These are phyloP conservation scores for Dujonia santamariae DNA, from an alignment of 1,139 yeast species.

Conservation along the genomic window DNA sequence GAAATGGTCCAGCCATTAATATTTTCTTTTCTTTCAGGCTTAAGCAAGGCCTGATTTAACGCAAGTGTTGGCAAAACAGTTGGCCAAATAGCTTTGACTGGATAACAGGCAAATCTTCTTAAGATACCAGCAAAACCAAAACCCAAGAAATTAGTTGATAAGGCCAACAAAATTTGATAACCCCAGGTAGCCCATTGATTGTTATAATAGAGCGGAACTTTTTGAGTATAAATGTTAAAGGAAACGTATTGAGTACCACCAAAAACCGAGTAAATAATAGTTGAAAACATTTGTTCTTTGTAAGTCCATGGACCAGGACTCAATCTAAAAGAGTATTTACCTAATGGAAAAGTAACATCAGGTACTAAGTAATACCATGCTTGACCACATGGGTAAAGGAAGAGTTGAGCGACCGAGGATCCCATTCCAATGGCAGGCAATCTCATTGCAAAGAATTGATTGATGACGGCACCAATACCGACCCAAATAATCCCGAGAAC, in stretches of 20 bases:
- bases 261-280: conserved; percentile 39
- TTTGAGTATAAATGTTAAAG: conserved; percentile 19
- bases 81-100: conserved; percentile 54
- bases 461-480: conserved; percentile 51
- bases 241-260: conserved; percentile 21
- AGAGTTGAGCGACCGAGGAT: conserved; percentile 48
- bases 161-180: conserved; percentile 43
- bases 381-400: conserved; percentile 52
- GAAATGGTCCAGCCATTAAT: conserved; percentile 53
- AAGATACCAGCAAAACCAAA: conserved; percentile 59
- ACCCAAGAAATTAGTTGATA: conserved; percentile 56
- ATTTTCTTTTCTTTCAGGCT: conserved; percentile 35
- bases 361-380: conserved; percentile 18
- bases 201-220: conserved; percentile 19
- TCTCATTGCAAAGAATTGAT: conserved; percentile 57
- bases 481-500: conserved; percentile 47
- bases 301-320: conserved; percentile 57
- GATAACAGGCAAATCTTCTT: conserved; percentile 53
- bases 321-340: conserved; percentile 17
- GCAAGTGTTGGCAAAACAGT: conserved; percentile 51
- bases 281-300: conserved; percentile 62
- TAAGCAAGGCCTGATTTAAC: conserved; percentile 47
- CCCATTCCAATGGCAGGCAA: conserved; percentile 47
- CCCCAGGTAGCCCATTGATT: conserved; percentile 37
- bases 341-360: conserved; percentile 17